A percentile compares a stretch with the other conserved stretches of the same genome.
phyloP scores from a whole-genome alignment of 2,329 filamentous ascomycete genomes.

The Trichoderma lentiforme region DNA sequence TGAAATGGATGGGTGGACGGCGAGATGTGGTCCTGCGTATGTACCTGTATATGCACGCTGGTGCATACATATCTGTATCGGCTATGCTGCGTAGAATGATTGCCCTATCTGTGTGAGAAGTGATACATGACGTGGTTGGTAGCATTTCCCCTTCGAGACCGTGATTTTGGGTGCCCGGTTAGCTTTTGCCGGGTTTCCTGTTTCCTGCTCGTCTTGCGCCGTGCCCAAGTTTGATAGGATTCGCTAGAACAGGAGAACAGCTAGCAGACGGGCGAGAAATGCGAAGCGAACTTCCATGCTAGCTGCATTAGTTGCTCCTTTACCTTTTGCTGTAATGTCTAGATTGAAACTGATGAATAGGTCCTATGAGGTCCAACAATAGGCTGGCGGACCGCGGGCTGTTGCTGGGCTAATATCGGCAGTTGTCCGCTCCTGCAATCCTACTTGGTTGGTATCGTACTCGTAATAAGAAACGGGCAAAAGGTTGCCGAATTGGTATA shows the following conservation, averaged over 20 bases:
- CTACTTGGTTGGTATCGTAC: neutral
- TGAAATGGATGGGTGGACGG: slow-evolving; percentile 1
- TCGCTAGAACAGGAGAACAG: neutral
- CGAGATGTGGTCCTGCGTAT: neutral
- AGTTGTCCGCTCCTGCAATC: neutral
- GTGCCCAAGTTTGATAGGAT: neutral
- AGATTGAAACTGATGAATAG: neutral
- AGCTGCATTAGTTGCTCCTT: neutral
- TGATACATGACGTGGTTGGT: slow-evolving; percentile 15
- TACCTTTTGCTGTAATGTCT: neutral
- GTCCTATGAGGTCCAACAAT: neutral
- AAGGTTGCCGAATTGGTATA: neutral
- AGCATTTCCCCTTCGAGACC: neutral
- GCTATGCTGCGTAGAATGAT: slow-evolving; percentile 8
- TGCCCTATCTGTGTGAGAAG: slow-evolving; percentile 16
- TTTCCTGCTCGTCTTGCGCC: neutral
- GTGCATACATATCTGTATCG: slow-evolving; percentile 9
- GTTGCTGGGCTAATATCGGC: slow-evolving; percentile 3
- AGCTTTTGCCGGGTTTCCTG: neutral
- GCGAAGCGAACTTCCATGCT: neutral
- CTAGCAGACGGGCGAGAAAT: neutral
- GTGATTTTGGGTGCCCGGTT: neutral
- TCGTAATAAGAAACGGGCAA: neutral
- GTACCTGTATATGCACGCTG: neutral
- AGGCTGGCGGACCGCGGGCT: neutral